Base-by-base conservation (phyloP, 2,329 filamentous ascomycete species). In the Ascochyta lentis region DNA sequence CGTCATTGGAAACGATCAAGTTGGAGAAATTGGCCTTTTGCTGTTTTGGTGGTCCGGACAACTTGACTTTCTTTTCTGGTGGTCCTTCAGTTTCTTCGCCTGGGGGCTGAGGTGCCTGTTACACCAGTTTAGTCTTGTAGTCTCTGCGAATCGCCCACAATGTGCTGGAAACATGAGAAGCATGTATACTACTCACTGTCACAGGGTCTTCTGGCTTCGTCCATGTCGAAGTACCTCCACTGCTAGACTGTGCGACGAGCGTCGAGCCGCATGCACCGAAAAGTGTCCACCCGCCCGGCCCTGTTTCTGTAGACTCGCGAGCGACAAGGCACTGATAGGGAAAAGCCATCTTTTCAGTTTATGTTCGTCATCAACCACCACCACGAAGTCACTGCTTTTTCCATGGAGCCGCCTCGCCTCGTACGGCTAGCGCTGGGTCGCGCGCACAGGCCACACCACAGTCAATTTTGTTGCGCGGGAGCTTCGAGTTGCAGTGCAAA, bases 241-340 rank as follows among this genome's bases (percentile, higher is more conserved):
- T 69, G 52, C 66, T 70, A 24, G 60, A 73, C 60, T 64, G 68
- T 24, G 60, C 84, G 68, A 91, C 84, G 49, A 97, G 84, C 65
- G 83, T 85, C 43, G 88, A 84, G 13, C 91, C 91, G 58, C 87
- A 87, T 24, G 91, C 90, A 34, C 89, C 90, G 64, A 96, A 82
- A 16, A 97, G 75, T 19, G 89, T 76, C 63, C 82, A 74, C 13
- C 68, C 59, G 31, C 53, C 29, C 24, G 54, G 41, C 19, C 56
- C 57, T 23, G 47, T 56, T 31, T 47, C 55, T n/a, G 38, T 49
- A 5, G 51, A 46, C 13, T 61, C 60, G 29, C 66, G 65, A 41
- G 66, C 56, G 45, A 65, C 58, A 39, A 80, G 60, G 57, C 75
- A 77, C 61, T 80, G 77, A 54, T 74, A 80, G 8, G 79, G 78